Percentiles rank a stretch among this genome's conserved stretches.
phyloP scores from a whole-genome alignment of 495 filamentous ascomycete genomes.

The Rostrohypoxylon terebratum region DNA sequence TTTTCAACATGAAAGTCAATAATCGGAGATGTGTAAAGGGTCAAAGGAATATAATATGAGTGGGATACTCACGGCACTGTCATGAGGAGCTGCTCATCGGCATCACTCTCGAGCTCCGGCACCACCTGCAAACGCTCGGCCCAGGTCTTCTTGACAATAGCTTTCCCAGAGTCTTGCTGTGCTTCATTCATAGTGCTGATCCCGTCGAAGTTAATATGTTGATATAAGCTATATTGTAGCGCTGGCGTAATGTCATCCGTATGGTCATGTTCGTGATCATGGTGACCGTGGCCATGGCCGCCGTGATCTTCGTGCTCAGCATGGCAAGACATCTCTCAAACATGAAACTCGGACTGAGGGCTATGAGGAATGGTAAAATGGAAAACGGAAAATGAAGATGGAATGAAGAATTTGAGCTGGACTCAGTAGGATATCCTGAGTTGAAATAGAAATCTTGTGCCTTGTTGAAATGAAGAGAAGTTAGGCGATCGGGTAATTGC shows the following conservation, averaged over 20 bases:
- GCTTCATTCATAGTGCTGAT: constrained; percentile 89
- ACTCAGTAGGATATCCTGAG: constrained; percentile 2
- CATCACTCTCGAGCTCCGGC: constrained; percentile 83
- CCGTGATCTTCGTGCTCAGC: constrained; percentile 57
- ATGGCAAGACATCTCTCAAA: constrained; percentile 61
- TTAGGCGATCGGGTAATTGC: constrained; percentile 33
- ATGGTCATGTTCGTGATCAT: constrained; percentile 73
- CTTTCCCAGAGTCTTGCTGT: constrained; percentile 71
- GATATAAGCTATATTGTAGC: constrained; percentile 86
- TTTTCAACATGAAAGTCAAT: neutral
- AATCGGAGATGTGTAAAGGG: neutral
- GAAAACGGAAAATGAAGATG: neutral
- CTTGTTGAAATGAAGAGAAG: constrained; percentile 1
- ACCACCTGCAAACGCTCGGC: constrained; percentile 74
- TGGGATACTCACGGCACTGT: constrained; percentile 79
- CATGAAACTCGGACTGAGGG: too few species aligned
- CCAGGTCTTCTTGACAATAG: constrained; percentile 92
- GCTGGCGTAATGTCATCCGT: constrained; percentile 92
- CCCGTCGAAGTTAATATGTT: constrained; percentile 88
- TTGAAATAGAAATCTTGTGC: constrained; percentile 15
- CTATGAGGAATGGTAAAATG: neutral
- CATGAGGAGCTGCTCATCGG: constrained; percentile 93
- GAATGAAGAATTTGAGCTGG: neutral
- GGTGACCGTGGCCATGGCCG: constrained; percentile 42
- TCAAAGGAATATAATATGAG: constrained; percentile 16